Base-by-base conservation (phyloP, 2,329 filamentous ascomycete genomes). In the Elsinoe perseae region DNA sequence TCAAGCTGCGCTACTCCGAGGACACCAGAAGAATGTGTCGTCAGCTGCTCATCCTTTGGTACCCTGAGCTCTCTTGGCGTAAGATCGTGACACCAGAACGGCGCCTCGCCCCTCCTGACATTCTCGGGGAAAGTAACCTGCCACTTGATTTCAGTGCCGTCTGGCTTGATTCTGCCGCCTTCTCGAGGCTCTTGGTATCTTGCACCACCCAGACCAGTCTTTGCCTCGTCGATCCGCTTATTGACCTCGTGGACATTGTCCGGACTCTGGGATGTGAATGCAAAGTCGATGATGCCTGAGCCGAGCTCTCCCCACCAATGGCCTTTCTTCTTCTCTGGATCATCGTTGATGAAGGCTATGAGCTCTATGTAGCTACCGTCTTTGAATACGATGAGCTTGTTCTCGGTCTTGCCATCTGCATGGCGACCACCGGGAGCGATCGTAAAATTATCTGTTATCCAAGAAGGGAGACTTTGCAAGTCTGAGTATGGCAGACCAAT, bases 321-420 rank as follows among this genome's bases (percentile, higher is more conserved):
- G 1, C 69, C 68, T 4, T 64, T 64, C 2, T 77, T 73, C 5
- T 68, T 62, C 3, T 71, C 69, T n/a, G 67, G 62, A 30, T 68
- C 65, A 40, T 73, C 75, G 18, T 78, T 66, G 50, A 80, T 71
- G 65, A 86, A 86, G 36, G 81, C 77, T 58, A 86, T 83, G 52
- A 86, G 71, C 64, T 87, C 84, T 54, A 87, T 71, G 68, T 87
- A 87, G 20, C 77, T 77, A 27, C 84, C 84, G 61, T 86, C 83
- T 23, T 72, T 63, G 58, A 87, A 78, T 12, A 84, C 69, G 18
- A 86, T 77, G 16, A 87, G 77, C 42, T 77, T 78, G 69, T 86
- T 87, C 59, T 76, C 78, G 1, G 78, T 86, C 61, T 72, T 72
- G 12, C 77, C 77, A 60, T 83, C 83, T 7, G 80, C 78, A 63